Conservation (phyloP, 2,329 filamentous ascomycete species). For the Talaromyces sp. region DNA sequence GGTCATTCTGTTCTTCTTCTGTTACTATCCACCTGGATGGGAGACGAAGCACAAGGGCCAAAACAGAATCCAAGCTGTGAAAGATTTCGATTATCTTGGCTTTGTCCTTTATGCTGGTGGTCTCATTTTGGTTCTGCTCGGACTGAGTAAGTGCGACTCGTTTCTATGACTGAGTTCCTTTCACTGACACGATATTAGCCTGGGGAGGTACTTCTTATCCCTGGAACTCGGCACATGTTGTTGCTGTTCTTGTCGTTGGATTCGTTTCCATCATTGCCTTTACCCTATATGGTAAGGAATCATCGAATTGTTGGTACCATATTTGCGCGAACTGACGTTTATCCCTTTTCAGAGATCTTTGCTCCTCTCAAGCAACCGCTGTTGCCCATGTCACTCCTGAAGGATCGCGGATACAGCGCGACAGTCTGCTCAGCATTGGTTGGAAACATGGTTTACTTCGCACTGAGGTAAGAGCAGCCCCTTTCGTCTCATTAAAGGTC, state of each 20-base stretch:
- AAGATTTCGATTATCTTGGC: slow-evolving; percentile 52
- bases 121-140: slow-evolving; percentile 48
- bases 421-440: slow-evolving; percentile 45
- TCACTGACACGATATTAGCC: background rate
- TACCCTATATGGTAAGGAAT: slow-evolving; percentile 36
- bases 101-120: slow-evolving; percentile 48
- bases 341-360: slow-evolving; percentile 18
- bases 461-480: slow-evolving; percentile 29
- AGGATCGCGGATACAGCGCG: slow-evolving; percentile 44
- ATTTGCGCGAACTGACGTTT: background rate
- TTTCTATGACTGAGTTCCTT: background rate
- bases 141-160: slow-evolving; percentile 36
- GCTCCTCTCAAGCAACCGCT: slow-evolving; percentile 43
- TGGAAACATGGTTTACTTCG: slow-evolving; percentile 52
- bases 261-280: slow-evolving; percentile 39
- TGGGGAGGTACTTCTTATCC: slow-evolving; percentile 47
- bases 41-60: slow-evolving; percentile 42
- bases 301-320: background rate
- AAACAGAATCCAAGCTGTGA: slow-evolving; percentile 41
- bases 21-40: slow-evolving; percentile 37
- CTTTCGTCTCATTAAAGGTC: too few relatives aligned
- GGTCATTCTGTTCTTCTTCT: slow-evolving; percentile 7
- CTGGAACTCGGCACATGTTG: slow-evolving; percentile 47
- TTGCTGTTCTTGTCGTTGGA: slow-evolving; percentile 42
- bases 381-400: slow-evolving; percentile 50